A percentile compares a stretch with the other conserved stretches of the same genome.
phyloP scores from a whole-genome alignment of 345 rosid genomes.

The Turritis glabra region DNA sequence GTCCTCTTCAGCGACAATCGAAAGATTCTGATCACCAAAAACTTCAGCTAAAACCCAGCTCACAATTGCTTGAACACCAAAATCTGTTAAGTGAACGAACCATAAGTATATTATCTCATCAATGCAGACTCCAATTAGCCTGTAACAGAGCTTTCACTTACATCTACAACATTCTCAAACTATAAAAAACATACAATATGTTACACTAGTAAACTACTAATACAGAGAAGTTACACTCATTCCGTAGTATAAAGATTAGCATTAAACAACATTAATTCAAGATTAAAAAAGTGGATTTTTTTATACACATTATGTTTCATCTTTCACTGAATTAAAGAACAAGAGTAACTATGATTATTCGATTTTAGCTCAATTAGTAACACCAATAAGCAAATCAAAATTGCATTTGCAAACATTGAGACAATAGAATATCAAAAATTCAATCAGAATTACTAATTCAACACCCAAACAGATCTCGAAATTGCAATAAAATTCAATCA shows the following conservation, averaged over 20 bases:
- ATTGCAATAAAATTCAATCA: not conserved
- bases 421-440: not conserved
- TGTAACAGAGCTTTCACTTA: conserved; percentile 1
- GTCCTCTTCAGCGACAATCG: conserved; percentile 93
- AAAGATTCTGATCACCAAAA: conserved; percentile 56
- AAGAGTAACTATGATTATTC: not conserved
- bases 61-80: conserved; percentile 91
- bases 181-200: not conserved
- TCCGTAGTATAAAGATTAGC: not conserved
- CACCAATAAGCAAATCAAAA: not conserved
- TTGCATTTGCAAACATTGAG: not conserved
- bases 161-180: not conserved
- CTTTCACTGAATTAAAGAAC: not conserved
- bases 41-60: conserved; percentile 77
- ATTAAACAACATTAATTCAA: not conserved
- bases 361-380: not conserved
- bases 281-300: not conserved
- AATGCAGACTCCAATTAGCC: not conserved
- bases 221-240: not conserved
- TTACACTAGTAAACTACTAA: not conserved
- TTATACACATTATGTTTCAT: not conserved
- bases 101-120: not conserved
- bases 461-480: conserved; percentile 21
- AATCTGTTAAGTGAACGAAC: conserved; percentile 50
- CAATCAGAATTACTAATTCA: not conserved